A percentile compares a stretch with the other conserved stretches of the same genome.
Conservation (phyloP, 495 filamentous ascomycete species). For the Penicillium malachiteum region DNA sequence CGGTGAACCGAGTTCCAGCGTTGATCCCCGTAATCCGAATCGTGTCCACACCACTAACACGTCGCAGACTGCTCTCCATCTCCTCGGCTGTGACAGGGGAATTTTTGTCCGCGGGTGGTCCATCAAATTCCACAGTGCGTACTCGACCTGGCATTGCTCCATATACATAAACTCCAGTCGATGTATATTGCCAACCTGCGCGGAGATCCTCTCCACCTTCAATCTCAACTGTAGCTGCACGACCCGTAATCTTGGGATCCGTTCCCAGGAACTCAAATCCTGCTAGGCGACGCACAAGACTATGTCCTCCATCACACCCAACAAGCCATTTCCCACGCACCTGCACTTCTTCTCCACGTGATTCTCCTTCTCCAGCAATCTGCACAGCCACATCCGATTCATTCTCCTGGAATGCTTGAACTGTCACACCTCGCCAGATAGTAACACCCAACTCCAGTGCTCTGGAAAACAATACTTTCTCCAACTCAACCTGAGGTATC, state of each 20-base stretch:
- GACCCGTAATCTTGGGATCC: conserved; percentile 22
- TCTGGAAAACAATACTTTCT: background rate
- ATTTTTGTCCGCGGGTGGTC: conserved; percentile 20
- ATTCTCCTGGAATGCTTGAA: conserved; percentile 2
- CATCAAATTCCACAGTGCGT: conserved; percentile 31
- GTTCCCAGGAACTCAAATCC: conserved; percentile 23
- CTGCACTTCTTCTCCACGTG: background rate
- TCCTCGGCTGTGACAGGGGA: conserved; percentile 25
- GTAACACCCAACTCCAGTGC: conserved; percentile 25
- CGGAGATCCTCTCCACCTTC: conserved; percentile 21
- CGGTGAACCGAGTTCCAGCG: conserved; percentile 27
- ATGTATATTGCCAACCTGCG: conserved; percentile 19
- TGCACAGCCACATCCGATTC: background rate
- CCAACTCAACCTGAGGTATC: background rate
- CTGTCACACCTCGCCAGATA: conserved; percentile 23
- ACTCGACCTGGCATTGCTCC: conserved; percentile 1
- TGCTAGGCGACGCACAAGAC: conserved; percentile 15
- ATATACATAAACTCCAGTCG: conserved; percentile 18
- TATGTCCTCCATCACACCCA: conserved; percentile 24
- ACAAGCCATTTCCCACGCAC: conserved; percentile 19
- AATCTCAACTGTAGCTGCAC: conserved; percentile 12
- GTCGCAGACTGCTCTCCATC: conserved; percentile 24
- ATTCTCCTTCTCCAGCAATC: background rate
- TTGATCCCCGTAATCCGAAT: conserved; percentile 23
- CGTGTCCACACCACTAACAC: conserved; percentile 20